Evolutionary conservation across 139 green algal genomes (phyloP), one percentile per base, ranked within the genome.

Genomic region (Pycnococcus provasolii): DNA sequence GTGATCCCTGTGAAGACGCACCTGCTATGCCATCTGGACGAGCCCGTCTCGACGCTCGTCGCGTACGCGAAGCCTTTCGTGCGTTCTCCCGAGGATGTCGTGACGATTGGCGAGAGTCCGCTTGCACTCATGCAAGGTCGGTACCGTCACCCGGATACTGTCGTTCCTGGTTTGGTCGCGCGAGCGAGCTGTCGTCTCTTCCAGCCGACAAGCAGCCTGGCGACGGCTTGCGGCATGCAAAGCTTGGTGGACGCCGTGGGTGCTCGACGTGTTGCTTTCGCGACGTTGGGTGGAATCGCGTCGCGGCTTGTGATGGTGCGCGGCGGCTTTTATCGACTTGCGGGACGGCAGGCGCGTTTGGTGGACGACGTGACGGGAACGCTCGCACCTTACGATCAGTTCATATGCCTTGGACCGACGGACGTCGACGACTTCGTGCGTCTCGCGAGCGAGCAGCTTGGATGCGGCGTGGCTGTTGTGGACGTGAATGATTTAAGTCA

Each of bases 21-120:
- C 72, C 77, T 84, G n/a, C 77, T 84, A 4, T 78, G 60, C 62
- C 78, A 84, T 61, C 60, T 78, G 5, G 78, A 84, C 59, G 77
- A 84, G 64, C 78, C 78, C 5, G 42, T 80, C 3, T 6, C 7
- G 11, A 54, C 79, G 40, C 42, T 26, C 26, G 26, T 11, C 9
- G 53, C 61, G 4, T 73, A 73, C 42, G 72, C 65, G 9, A 15
- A 40, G 39, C 73, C 64, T 3, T n/a, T 53, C n/a, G 64, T 42
- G 39, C 64, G 60, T 26, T 26, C 26, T 42, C 53, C 53, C 7
- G 74, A 63, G 1, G 74, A 80, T 42, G 40, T 80, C 13, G 4
- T 80, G 41, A 54, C 70, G 7, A 45, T 80, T 9, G 74, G 62
- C 5, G 74, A 80, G 72, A 76, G 72, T 7, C 74, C 74, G 42